Conservation (phyloP, 2,329 filamentous ascomycete species). For the Rachicladosporium sp. region DNA sequence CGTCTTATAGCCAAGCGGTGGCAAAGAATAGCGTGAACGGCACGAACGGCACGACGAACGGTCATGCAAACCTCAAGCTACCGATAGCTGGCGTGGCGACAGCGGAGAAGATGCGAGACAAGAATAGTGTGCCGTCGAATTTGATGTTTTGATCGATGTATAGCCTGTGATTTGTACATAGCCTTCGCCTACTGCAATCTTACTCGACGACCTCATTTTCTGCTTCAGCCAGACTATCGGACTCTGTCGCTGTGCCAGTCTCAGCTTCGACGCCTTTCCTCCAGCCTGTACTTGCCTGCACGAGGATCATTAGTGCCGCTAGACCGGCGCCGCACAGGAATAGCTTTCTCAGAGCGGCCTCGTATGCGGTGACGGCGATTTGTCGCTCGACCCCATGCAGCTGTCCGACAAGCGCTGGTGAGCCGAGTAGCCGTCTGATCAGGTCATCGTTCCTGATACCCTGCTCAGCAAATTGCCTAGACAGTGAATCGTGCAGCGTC, state of each 20-base stretch:
- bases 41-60: neutral
- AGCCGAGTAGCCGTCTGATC: slow-evolving; percentile 44
- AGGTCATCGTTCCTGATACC: slow-evolving; percentile 33
- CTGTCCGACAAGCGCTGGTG: slow-evolving; percentile 41
- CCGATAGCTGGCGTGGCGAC: slow-evolving; percentile 48
- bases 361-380: slow-evolving; percentile 43
- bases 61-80: slow-evolving; percentile 42
- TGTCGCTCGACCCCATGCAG: slow-evolving; percentile 38
- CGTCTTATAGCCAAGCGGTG: slow-evolving; percentile 34
- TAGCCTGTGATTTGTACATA: too few species aligned
- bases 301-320: slow-evolving; percentile 35
- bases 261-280: slow-evolving; percentile 6
- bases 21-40: neutral
- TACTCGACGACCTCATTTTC: too few species aligned
- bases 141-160: slow-evolving; percentile 42
- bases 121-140: slow-evolving; percentile 41
- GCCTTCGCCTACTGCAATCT: too few species aligned
- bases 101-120: slow-evolving; percentile 38
- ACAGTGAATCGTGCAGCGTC: slow-evolving; percentile 43
- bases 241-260: too few species aligned
- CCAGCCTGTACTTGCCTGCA: slow-evolving; percentile 51
- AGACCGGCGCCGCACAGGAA: slow-evolving; percentile 41
- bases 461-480: slow-evolving; percentile 42
- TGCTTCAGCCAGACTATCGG: too few species aligned
- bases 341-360: slow-evolving; percentile 39